A percentile compares a stretch with the other conserved stretches of the same genome.
These are phyloP conservation scores for Taiwanofungus camphoratus DNA, from an alignment of 1,284 basidiomycete species.

Conservation along the genomic window DNA sequence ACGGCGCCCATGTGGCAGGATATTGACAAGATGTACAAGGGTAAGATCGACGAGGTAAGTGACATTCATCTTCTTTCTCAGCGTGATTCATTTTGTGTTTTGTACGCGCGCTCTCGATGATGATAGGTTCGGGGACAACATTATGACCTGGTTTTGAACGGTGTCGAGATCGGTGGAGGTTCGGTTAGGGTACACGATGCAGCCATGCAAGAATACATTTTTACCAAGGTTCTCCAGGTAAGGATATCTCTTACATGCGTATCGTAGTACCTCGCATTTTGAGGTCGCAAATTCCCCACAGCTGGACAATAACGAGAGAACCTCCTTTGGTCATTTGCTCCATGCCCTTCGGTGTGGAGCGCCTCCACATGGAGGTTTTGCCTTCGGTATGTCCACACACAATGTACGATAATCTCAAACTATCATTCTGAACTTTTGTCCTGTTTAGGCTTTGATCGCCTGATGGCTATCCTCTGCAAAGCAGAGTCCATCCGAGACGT, in stretches of 20 bases:
- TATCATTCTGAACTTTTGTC: too few species aligned
- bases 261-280: too few species aligned
- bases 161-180: slow-evolving; percentile 90
- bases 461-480: slow-evolving; percentile 86
- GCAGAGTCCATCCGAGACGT: slow-evolving; percentile 87
- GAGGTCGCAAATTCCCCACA: slow-evolving; percentile 27
- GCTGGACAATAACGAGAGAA: slow-evolving; percentile 68
- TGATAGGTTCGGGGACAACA: slow-evolving; percentile 85
- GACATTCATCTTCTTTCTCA: neutral
- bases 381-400: slow-evolving; percentile 55
- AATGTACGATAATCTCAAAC: slow-evolving; percentile 5
- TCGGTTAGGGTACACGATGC: slow-evolving; percentile 91
- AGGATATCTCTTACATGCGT: slow-evolving; percentile 15
- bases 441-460: slow-evolving; percentile 78
- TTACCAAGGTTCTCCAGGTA: slow-evolving; percentile 76
- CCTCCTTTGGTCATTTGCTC: slow-evolving; percentile 79
- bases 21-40: slow-evolving; percentile 65
- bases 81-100: too few species aligned
- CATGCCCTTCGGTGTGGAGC: slow-evolving; percentile 85
- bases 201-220: slow-evolving; percentile 78
- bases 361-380: slow-evolving; percentile 94
- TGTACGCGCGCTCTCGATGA: neutral
- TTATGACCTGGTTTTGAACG: slow-evolving; percentile 96
- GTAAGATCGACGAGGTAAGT: slow-evolving; percentile 59
- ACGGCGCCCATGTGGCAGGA: slow-evolving; percentile 94